These are phyloP conservation scores for Fusarium transvaalense DNA, from an alignment of 2,329 filamentous ascomycete genomes.

Conservation along the genomic window DNA sequence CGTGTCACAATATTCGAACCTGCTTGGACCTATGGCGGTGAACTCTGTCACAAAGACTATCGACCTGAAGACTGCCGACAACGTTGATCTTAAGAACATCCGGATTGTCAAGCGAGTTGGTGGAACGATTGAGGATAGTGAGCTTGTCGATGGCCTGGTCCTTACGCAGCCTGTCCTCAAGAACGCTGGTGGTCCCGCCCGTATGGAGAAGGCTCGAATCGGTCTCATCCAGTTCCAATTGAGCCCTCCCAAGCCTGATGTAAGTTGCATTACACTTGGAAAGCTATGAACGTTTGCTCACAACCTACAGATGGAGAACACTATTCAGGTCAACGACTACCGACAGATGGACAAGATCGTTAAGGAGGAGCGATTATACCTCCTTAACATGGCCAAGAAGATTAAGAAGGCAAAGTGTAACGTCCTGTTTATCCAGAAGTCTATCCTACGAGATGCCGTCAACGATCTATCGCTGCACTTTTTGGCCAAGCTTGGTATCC, in stretches of 20 bases:
- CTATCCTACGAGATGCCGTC: slow-evolving; percentile 95
- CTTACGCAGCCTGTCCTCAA: slow-evolving; percentile 94
- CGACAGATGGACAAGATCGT: slow-evolving; percentile 99
- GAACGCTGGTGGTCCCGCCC: slow-evolving; percentile 87
- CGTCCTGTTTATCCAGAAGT: slow-evolving; percentile 97
- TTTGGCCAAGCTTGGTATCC: slow-evolving; percentile 94
- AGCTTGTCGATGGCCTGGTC: slow-evolving; percentile 94
- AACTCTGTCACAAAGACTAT: slow-evolving; percentile 97
- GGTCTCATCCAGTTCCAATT: slow-evolving; percentile 98
- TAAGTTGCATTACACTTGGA: slow-evolving; percentile 59
- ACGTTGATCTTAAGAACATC: slow-evolving; percentile 96
- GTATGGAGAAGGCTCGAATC: slow-evolving; percentile 98
- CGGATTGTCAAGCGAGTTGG: slow-evolving; percentile 97
- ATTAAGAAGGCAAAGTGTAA: slow-evolving; percentile 99
- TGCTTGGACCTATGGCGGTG: slow-evolving; percentile 97
- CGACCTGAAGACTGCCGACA: slow-evolving; percentile 93
- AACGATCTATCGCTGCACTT: slow-evolving; percentile 98
- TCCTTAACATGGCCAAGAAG: slow-evolving; percentile 99
- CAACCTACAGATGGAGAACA: slow-evolving; percentile 88
- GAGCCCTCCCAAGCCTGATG: slow-evolving; percentile 96
- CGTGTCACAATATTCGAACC: slow-evolving; percentile 94
- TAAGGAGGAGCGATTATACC: slow-evolving; percentile 97
- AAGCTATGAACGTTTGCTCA: slow-evolving; percentile 31
- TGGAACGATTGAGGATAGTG: slow-evolving; percentile 97
- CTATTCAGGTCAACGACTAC: slow-evolving; percentile 99